These are phyloP conservation scores for Chrysoporthe deuterocubensis DNA, from an alignment of 2,329 filamentous ascomycete genomes.

Conservation along the genomic window DNA sequence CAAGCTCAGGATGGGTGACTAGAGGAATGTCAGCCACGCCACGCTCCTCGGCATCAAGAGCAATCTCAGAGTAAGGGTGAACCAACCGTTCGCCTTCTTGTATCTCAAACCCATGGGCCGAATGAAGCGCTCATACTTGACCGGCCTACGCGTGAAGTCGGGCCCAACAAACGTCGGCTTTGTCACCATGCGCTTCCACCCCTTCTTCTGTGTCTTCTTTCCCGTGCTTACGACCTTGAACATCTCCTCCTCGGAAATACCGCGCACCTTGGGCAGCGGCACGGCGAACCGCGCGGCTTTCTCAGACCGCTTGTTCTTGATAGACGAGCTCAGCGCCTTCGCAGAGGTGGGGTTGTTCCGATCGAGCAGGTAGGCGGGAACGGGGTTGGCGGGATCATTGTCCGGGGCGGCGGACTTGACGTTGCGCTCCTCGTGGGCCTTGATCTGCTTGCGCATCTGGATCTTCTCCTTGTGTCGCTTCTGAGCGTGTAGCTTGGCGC, in stretches of 20 bases:
- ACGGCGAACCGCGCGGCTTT: slow-evolving; percentile 94
- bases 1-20: slow-evolving; percentile 74
- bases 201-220: slow-evolving; percentile 86
- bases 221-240: slow-evolving; percentile 88
- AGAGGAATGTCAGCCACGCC: slow-evolving; percentile 41
- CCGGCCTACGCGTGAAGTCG: slow-evolving; percentile 84
- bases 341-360: slow-evolving; percentile 55
- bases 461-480: slow-evolving; percentile 97
- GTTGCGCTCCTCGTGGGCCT: slow-evolving; percentile 93
- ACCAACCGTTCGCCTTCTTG: slow-evolving; percentile 43
- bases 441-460: slow-evolving; percentile 94
- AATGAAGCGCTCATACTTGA: slow-evolving; percentile 70
- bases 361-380: slow-evolving; percentile 94
- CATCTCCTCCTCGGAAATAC: slow-evolving; percentile 95
- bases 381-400: slow-evolving; percentile 78
- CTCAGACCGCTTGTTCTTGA: slow-evolving; percentile 94
- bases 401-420: slow-evolving; percentile 82
- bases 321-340: slow-evolving; percentile 65
- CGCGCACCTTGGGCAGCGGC: slow-evolving; percentile 90
- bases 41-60: not conserved
- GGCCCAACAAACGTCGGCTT: slow-evolving; percentile 89
- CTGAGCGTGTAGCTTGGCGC: slow-evolving; percentile 92
- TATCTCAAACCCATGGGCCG: slow-evolving; percentile 54
- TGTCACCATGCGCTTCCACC: slow-evolving; percentile 68
- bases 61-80: too few relatives aligned